Base-by-base conservation (phyloP, 805 yeast species). In the Pichia exigua region DNA sequence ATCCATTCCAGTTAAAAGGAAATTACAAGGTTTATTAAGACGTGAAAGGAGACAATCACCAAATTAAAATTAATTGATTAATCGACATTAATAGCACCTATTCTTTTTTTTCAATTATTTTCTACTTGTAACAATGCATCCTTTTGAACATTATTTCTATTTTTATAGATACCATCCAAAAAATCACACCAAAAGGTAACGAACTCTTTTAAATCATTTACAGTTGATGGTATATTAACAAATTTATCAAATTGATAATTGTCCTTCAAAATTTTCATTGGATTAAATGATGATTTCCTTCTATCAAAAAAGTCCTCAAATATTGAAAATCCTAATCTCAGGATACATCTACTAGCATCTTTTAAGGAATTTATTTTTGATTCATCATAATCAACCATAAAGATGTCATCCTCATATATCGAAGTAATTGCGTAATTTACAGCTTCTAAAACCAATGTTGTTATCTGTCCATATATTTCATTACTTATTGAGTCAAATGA, bases 331-430 rank as follows among this genome's bases (percentile, higher is more conserved):
- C 82, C 75, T 58, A 71, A 79, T 56, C 76, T 62, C 9, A 67
- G 65, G 15, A 86, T 61, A 5, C 69, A 64, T 1, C 64, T 57
- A 2, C 76, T 64, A 22, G 80, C 73, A 50, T 75, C 80, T 2
- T 42, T 47, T n/a, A 85, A 57, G 10, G 68, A 64, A 0, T 40
- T 42, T 1, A 78, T 55, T 2, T 59, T 38, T 17, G 65, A 56
- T 12, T 70, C 67, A 22, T 74, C 65, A 60, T 81, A 84, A 0
- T 75, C 81, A 4, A 82, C 54, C 39, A 81, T 61, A 2, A 70
- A 77, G 15, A 79, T 52, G 45, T 83, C 87, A 15, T 76, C 80
- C 0, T 78, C 88, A 61, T 77, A 86, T 44, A 73, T 80, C 4
- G 67, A 61, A n/a, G 59, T 61, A 78, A 87, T 74, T 15, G 77